Base-by-base conservation (phyloP, 345 rosid genomes). In the Hypericum androsaemum region DNA sequence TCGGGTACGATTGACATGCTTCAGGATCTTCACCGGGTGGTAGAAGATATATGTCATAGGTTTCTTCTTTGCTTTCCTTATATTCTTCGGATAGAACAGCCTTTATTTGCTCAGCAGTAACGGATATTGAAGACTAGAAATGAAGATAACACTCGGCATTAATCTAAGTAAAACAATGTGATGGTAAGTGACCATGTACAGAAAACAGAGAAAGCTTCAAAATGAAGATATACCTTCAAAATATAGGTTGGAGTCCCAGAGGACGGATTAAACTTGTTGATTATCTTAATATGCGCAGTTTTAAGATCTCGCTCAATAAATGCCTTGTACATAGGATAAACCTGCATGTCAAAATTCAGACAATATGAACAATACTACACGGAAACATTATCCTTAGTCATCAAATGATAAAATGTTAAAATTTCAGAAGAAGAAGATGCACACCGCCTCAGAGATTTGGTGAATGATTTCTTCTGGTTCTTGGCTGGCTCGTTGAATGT, bases 1-100 rank as follows among this genome's bases (percentile, higher is more conserved):
- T 81, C 66, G 88, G 74, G 67, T 92, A 88, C 6, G 98, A 92
- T 64, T 92, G 98, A 48, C 98, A 92, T 38, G 98, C 98, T 77
- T 92, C 98, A 54, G 98, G 98, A 75, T 92, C 97, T 81, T 92
- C 98, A 45, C 94, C 97, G 5, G 98, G 98, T 42, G 98, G 98
- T 54, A 92, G 80, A 66, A 92, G 90, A 80, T 88, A 92, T 61
- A 88, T 92, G 77, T 88, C 98, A 62, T 92, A 92, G 13, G 98
- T 92, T 76, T 92, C 98, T 77, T 92, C 98, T 9, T 67, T 70
- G 58, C 62, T 67, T 77, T 88, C 98, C 56, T 61, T 75, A 65
- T 65, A 65, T 12, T 59, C 77, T 57, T 72, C 77, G 54, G 88
- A 71, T 46, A 92, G 39, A 54, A 69, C 80, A 60, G 88, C 78